Base-by-base conservation (phyloP, 768 basidiomycete genomes). In the Podaxis sp. region DNA sequence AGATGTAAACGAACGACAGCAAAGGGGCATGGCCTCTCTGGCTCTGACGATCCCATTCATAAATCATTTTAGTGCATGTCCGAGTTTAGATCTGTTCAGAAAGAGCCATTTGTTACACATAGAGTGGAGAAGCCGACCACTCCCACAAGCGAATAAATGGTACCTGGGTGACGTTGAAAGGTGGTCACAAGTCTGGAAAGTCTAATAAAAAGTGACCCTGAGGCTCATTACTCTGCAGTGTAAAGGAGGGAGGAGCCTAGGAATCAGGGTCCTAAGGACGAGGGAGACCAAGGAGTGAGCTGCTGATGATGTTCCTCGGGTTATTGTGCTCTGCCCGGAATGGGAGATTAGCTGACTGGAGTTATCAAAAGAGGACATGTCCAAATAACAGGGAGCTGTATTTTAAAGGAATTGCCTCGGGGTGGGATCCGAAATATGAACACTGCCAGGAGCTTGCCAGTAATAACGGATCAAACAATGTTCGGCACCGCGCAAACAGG, bases 31-130 rank as follows among this genome's bases (percentile, higher is more conserved):
- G 59, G 44, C 50, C 57, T 42, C 57, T 59, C 50, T 51, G 50
- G 28, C 51, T 58, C 57, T 58, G 57, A 53, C 59, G 37, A 32
- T 57, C 59, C 50, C 44, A 60, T 60, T 60, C 59, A 60, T 60
- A 60, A 60, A 54, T 60, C 59, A 61, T 54, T 57, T 61, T 5
- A 53, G 59, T 55, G 53, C 52, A 27, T 52, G 50, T 54, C 52
- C 59, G 40, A 46, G 59, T 55, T 61, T 48, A 61, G 44, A 53
- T 48, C 44, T 53, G 59, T 23, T 18, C 52, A 61, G 51, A 42
- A 60, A 53, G 35, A 54, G 59, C 25, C 38, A 16, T 50, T 35
- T 55, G 35, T 54, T 54, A 54, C 53, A 46, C 59, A 59, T 52
- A 59, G 21, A 21, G 57, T 50, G 47, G 50, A 37, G 50, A 54